Evolutionary conservation across 2,329 filamentous ascomycete species (phyloP).

Genomic region (Alternaria infectoria): DNA sequence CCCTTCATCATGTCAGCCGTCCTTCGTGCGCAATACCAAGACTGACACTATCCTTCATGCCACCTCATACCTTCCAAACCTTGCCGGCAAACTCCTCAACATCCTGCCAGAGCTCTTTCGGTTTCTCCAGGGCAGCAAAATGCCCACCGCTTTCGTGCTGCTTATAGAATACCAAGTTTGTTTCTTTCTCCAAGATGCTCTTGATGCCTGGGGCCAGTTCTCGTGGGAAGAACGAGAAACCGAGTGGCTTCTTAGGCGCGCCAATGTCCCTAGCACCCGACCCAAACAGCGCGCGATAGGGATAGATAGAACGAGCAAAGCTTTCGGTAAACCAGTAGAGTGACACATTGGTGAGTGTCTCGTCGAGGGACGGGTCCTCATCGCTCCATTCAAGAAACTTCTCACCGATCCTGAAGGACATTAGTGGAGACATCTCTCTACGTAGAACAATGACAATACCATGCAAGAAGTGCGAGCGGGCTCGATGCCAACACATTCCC

Average conservation of each 20-base stretch:
- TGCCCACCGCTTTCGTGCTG: slow-evolving; percentile 59
- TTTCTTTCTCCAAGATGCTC: slow-evolving; percentile 46
- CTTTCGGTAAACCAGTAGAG: slow-evolving; percentile 63
- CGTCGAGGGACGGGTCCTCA: slow-evolving; percentile 44
- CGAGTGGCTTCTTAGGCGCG: slow-evolving; percentile 48
- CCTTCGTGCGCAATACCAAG: neutral
- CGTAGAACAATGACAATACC: slow-evolving; percentile 37
- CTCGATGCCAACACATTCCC: slow-evolving; percentile 61
- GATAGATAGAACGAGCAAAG: slow-evolving; percentile 57
- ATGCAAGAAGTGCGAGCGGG: slow-evolving; percentile 64
- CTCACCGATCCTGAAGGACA: slow-evolving; percentile 56
- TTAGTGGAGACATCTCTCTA: neutral
- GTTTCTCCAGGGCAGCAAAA: slow-evolving; percentile 60
- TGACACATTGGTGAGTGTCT: slow-evolving; percentile 60
- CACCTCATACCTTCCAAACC: slow-evolving; percentile 43
- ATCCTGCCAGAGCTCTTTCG: slow-evolving; percentile 52
- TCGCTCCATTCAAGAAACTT: slow-evolving; percentile 65
- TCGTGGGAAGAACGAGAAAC: slow-evolving; percentile 54
- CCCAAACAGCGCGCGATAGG: slow-evolving; percentile 51
- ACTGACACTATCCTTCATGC: neutral
- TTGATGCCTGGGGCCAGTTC: slow-evolving; percentile 51
- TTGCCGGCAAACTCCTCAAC: slow-evolving; percentile 53
- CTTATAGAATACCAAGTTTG: slow-evolving; percentile 48
- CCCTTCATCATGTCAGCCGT: neutral
- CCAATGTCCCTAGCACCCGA: neutral